phyloP scores from a whole-genome alignment of 2,329 filamentous ascomycete genomes.

The Diaporthe citrichinensis region DNA sequence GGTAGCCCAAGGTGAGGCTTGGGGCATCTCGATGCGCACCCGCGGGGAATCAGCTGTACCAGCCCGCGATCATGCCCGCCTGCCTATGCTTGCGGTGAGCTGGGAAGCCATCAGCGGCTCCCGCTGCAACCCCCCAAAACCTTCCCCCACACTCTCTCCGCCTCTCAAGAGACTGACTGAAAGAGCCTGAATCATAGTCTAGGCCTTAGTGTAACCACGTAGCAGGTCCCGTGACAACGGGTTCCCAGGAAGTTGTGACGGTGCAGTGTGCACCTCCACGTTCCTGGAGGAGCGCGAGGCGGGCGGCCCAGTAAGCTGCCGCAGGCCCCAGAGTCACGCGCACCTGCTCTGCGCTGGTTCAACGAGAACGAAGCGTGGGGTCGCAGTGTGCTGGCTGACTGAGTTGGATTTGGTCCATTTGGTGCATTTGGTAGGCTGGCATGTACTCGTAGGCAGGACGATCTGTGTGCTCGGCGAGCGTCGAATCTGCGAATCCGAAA shows the following conservation, averaged over 20 bases:
- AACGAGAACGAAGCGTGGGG: slow-evolving; percentile 2
- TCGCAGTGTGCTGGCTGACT: slow-evolving; percentile 4
- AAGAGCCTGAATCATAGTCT: slow-evolving; percentile 29
- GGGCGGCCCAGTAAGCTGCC: slow-evolving; percentile 20
- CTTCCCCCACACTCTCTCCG: slow-evolving; percentile 10
- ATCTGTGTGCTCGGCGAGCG: slow-evolving; percentile 4
- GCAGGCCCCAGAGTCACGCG: slow-evolving; percentile 9
- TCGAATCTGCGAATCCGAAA: slow-evolving; percentile 28
- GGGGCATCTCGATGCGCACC: slow-evolving; percentile 16
- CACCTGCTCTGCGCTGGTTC: not conserved
- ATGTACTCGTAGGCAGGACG: not conserved
- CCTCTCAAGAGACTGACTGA: slow-evolving; percentile 1
- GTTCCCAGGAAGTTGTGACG: not conserved
- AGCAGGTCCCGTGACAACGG: slow-evolving; percentile 23
- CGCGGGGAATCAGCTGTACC: not conserved
- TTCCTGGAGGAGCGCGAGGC: slow-evolving; percentile 5
- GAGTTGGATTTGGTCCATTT: not conserved
- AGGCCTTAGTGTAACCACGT: slow-evolving; percentile 26
- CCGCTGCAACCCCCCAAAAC: not conserved
- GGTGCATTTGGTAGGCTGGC: slow-evolving; percentile 13
- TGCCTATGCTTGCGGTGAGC: not conserved
- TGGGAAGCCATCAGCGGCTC: not conserved
- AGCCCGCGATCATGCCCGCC: not conserved
- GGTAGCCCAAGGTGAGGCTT: slow-evolving; percentile 13
- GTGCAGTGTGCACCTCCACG: not conserved